These are phyloP conservation scores for Eucalyptus cloeziana DNA, from an alignment of 345 rosid species.

Conservation along the genomic window DNA sequence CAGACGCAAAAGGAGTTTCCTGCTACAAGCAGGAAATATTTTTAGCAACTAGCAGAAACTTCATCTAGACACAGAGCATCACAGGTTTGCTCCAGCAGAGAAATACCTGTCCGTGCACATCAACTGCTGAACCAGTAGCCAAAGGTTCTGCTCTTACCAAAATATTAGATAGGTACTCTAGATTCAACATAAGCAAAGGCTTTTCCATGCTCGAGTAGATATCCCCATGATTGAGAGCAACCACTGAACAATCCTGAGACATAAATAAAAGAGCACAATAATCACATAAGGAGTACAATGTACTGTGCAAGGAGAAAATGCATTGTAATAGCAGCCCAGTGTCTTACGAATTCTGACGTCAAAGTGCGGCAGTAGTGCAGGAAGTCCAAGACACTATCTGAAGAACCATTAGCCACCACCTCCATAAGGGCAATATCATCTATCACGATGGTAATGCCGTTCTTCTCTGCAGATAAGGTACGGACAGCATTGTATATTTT, in stretches of 20 bases:
- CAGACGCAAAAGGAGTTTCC: not conserved
- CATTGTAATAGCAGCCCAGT: not conserved
- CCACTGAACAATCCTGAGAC: slow-evolving; percentile 62
- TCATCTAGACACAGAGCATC: not conserved
- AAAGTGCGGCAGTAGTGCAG: slow-evolving; percentile 76
- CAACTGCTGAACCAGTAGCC: slow-evolving; percentile 86
- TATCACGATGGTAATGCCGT: slow-evolving; percentile 50
- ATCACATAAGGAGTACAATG: not conserved
- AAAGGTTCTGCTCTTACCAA: slow-evolving; percentile 74
- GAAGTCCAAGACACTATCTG: slow-evolving; percentile 58
- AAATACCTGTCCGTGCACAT: slow-evolving; percentile 87
- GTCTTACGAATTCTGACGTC: slow-evolving; percentile 63
- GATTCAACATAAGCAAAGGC: slow-evolving; percentile 34
- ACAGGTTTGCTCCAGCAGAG: not conserved
- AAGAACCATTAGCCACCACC: slow-evolving; percentile 60
- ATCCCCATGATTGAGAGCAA: slow-evolving; percentile 67
- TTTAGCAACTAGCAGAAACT: not conserved
- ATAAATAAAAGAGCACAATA: not conserved
- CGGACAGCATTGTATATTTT: slow-evolving; percentile 32
- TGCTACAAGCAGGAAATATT: not conserved
- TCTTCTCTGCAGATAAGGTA: slow-evolving; percentile 26
- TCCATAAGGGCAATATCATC: slow-evolving; percentile 85
- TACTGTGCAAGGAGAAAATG: not conserved
- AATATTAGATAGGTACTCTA: slow-evolving; percentile 68
- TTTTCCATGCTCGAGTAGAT: slow-evolving; percentile 46